Evolutionary conservation across 2,329 filamentous ascomycete species (phyloP).

Genomic region (Phoma sp.): DNA sequence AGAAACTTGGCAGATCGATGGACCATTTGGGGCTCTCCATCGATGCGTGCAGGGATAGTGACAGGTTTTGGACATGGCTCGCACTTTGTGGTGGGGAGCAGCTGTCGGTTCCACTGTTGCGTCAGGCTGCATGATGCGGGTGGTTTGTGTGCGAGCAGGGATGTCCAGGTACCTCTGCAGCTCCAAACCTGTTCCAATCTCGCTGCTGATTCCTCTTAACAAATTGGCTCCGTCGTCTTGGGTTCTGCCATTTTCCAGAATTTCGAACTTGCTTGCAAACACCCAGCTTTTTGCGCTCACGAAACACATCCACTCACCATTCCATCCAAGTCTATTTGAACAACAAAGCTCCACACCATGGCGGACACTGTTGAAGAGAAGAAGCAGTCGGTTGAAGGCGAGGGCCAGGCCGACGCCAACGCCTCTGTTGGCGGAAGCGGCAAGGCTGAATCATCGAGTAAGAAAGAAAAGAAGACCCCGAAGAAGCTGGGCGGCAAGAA

Average conservation of each 20-base stretch:
- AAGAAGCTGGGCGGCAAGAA: constrained; percentile 58
- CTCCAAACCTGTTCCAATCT: constrained; percentile 48
- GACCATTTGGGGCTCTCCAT: constrained; percentile 13
- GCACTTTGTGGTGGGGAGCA: constrained; percentile 30
- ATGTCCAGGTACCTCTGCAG: constrained; percentile 34
- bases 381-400: constrained; percentile 46
- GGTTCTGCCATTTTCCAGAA: constrained; percentile 22
- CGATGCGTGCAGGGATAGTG: constrained; percentile 34
- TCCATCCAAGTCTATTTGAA: constrained; percentile 4
- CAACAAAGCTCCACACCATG: constrained; percentile 36
- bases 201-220: constrained; percentile 39
- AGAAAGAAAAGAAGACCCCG: constrained; percentile 57
- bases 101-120: constrained; percentile 42
- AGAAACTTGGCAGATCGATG: constrained; percentile 14
- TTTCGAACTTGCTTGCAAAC: constrained; percentile 23
- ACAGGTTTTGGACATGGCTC: constrained; percentile 40
- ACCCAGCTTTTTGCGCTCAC: constrained; percentile 9
- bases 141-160: constrained; percentile 45
- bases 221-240: constrained; percentile 34
- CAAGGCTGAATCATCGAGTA: constrained; percentile 49
- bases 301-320: neutral
- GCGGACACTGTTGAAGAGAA: constrained; percentile 48
- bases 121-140: constrained; percentile 45
- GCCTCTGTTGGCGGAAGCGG: constrained; percentile 46
- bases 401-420: constrained; percentile 47